Base-by-base conservation (phyloP, 2,329 filamentous ascomycete species). In the Scedosporium boydii region DNA sequence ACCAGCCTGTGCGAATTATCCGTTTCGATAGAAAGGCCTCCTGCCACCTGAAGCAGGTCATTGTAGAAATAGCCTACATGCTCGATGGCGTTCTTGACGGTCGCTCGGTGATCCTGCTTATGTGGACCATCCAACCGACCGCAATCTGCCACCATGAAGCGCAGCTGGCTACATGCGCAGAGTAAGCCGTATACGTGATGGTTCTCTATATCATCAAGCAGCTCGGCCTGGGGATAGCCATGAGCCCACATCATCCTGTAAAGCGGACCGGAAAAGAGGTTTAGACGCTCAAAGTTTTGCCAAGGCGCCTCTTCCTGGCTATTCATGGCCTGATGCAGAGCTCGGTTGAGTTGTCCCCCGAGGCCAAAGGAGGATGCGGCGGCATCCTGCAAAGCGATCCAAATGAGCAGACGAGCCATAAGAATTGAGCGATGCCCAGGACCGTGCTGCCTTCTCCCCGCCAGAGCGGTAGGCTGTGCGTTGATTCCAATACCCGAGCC, bases 331-430 rank as follows among this genome's bases (percentile, higher is more conserved):
- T 64, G 53, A 69, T 62, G 9, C 6, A 73, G 64, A 16, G 68
- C 67, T 21, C 65, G 67, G 29, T 71, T 72, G 14, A 74, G 65
- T 44, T 71, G 66, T 12, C 73, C 73, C 3, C 73, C 73, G 3
- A 74, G 60, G 1, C 73, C 73, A 48, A 67, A 73, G 0, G 69
- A 69, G 4, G 69, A 66, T 1, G 73, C 72, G 0, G 68, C 65
- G 0, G 70, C 66, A 62, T 75, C 73, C 26, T 70, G 67, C 1
- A 70, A 63, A 12, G 68, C 66, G 10, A 75, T 69, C 70, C 72
- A 74, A 12, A 74, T 68, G 9, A 75, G 65, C 18, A 75, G 66
- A 3, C 72, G 69, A 10, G 71, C 72, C 3, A 71, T 70, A 59
- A 72, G 74, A 1, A 73, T 66, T 1, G 71, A 74, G 2, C 73